Base-by-base conservation (phyloP, 352 stramenopile genomes). In the Hyaloperonospora arabidopsidis region DNA sequence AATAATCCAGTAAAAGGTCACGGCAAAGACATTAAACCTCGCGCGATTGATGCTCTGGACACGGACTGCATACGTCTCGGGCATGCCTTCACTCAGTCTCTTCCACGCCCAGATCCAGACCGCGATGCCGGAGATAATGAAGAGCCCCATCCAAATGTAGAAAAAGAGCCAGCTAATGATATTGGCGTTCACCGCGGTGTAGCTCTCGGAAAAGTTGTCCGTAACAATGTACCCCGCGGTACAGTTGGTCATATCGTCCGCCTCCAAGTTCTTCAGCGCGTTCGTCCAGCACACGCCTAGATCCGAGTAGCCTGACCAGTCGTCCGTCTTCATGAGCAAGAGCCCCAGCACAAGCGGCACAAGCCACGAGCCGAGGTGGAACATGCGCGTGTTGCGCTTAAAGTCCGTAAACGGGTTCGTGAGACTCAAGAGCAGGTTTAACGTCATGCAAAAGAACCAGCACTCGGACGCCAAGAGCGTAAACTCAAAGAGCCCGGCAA, bases 381-480 rank as follows among this genome's bases (percentile, higher is more conserved):
- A 95, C 38, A 89, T 45, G 13, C 75, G 57, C 45, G 72, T 91
- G 70, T 95, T 95, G 57, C 75, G 65, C 61, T 93, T 92, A 58
- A 92, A 94, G 68, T 95, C 82, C 15, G 82, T 94, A 54, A 96
- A 96, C 15, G 87, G 87, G 61, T 95, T 96, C 5, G 82, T 95
- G 29, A 94, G 68, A 49, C 80, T 88, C 65, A 95, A 70, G 38
- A 93, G 61, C 35, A 96, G 56, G 58, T 96, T 89, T 29, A 91
- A 67, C 41, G 87, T 90, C 80, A 96, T 93, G 40, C 81, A 90
- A 47, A 95, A 83, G 70, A 96, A 94, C 81, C 84, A 95, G 60
- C 76, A 88, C 61, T 93, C 82, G 45, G 80, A 79, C 2, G 82
- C 77, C 52, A 95, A 74, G 21, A 95, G 55, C 51, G 79, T 86